Conservation (phyloP, 108 stramenopile genomes). For the Poteriospumella lacustris region DNA sequence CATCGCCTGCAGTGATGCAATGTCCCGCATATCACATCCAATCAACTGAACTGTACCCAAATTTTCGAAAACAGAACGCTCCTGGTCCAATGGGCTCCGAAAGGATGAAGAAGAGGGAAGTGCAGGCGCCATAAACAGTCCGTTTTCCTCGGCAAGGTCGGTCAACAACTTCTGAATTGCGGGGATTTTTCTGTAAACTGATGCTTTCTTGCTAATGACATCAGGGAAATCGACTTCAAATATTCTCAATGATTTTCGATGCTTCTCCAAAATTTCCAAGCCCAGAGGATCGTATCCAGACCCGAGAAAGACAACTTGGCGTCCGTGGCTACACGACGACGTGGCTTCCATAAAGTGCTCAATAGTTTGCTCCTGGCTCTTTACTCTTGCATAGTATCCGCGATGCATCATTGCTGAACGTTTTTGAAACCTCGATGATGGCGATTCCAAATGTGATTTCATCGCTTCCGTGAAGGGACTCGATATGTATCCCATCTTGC, state of each 20-base stretch:
- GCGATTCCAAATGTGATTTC: not conserved
- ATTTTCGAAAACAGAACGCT: not conserved
- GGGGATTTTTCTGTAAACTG: not conserved
- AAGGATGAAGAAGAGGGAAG: not conserved
- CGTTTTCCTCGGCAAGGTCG: not conserved
- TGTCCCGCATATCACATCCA: not conserved
- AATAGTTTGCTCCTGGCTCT: not conserved
- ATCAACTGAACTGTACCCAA: not conserved
- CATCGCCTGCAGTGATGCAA: too few species aligned
- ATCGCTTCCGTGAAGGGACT: not conserved
- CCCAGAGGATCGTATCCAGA: not conserved
- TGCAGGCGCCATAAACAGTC: not conserved
- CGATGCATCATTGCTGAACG: not conserved
- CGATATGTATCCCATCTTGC: not conserved
- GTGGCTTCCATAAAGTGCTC: not conserved
- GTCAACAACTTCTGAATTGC: not conserved
- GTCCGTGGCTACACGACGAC: not conserved
- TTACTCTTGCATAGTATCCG: conserved; percentile 7
- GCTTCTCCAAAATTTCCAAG: not conserved
- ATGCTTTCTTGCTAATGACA: not conserved
- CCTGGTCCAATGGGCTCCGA: not conserved
- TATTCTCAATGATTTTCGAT: not conserved
- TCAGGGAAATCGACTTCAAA: conserved; percentile 18
- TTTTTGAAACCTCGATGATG: too few species aligned
- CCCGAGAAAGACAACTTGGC: not conserved